Conservation (phyloP, 2,329 filamentous ascomycete species). For the Emmonsia crescens region DNA sequence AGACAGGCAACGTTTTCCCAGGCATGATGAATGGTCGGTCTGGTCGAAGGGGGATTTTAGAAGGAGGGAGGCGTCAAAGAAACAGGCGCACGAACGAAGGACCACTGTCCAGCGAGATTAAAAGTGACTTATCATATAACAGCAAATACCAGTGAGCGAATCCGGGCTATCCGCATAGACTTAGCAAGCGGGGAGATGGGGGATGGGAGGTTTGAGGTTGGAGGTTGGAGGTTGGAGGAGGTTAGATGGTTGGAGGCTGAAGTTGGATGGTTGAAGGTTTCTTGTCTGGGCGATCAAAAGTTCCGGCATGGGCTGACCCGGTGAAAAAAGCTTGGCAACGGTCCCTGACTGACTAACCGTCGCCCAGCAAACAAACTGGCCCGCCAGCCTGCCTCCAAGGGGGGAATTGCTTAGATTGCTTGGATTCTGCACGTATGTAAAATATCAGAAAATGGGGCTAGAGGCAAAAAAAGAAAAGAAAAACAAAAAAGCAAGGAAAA, state of each 20-base stretch:
- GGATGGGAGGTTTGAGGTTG: neutral
- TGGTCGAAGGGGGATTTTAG: neutral
- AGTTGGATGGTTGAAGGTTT: no score
- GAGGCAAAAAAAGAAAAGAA: neutral
- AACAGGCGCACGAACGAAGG: neutral
- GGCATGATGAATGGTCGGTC: conserved; percentile 48
- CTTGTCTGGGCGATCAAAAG: no score
- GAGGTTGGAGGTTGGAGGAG: neutral
- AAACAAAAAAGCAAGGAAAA: neutral
- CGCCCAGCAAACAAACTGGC: no score
- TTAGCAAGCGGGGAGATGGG: neutral
- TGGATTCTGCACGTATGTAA: no score
- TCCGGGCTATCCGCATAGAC: neutral
- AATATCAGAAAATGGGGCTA: no score
- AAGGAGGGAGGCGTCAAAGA: neutral
- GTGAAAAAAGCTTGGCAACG: neutral
- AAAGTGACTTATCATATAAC: neutral
- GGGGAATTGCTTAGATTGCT: no score
- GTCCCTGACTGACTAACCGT: neutral
- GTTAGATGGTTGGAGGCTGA: no score
- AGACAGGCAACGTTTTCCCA: conserved; percentile 67
- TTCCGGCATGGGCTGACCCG: neutral
- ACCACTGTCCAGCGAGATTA: neutral
- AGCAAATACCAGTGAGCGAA: neutral
- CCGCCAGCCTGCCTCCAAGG: no score